Evolutionary conservation across 495 filamentous ascomycete genomes (phyloP).

Genomic region (Echria macrotheca): DNA sequence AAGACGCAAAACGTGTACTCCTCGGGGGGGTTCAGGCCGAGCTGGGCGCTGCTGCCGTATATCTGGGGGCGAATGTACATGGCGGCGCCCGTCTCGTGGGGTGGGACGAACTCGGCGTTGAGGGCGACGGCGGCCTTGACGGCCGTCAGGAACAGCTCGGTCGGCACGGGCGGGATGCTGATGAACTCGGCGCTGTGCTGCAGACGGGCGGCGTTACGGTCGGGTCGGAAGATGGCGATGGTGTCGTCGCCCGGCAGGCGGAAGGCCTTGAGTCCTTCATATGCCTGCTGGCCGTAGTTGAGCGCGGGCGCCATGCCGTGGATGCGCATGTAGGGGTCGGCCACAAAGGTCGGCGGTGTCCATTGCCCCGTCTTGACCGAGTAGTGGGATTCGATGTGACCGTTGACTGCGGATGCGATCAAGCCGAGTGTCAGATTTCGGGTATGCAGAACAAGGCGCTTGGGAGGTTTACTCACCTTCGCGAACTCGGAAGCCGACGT

Average conservation of each 20-base stretch:
- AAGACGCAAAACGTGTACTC: conserved; percentile 86
- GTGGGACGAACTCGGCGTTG: conserved; percentile 86
- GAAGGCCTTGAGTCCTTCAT: conserved; percentile 91
- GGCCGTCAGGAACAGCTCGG: conserved; percentile 63
- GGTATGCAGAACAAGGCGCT: neutral
- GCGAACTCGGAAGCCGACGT: conserved; percentile 85
- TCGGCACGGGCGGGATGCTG: conserved; percentile 70
- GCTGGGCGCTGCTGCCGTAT: conserved; percentile 76
- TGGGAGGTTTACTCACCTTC: conserved; percentile 53
- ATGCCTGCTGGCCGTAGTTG: conserved; percentile 92
- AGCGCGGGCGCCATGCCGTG: conserved; percentile 87
- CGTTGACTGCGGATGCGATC: conserved; percentile 52
- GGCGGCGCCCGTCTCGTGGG: conserved; percentile 73
- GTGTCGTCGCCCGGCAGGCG: conserved; percentile 54
- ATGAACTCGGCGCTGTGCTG: conserved; percentile 70
- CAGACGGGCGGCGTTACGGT: conserved; percentile 75
- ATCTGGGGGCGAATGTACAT: conserved; percentile 85
- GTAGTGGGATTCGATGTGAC: conserved; percentile 72
- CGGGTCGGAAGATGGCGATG: conserved; percentile 77
- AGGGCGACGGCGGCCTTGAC: conserved; percentile 73
- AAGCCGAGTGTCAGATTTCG: too few relatives aligned
- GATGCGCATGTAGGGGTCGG: conserved; percentile 70
- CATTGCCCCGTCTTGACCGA: conserved; percentile 64
- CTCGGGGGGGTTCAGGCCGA: conserved; percentile 76
- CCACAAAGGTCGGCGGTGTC: conserved; percentile 66